phyloP scores from a whole-genome alignment of 2,329 filamentous ascomycete genomes.

The Bipolaris zeicola region DNA sequence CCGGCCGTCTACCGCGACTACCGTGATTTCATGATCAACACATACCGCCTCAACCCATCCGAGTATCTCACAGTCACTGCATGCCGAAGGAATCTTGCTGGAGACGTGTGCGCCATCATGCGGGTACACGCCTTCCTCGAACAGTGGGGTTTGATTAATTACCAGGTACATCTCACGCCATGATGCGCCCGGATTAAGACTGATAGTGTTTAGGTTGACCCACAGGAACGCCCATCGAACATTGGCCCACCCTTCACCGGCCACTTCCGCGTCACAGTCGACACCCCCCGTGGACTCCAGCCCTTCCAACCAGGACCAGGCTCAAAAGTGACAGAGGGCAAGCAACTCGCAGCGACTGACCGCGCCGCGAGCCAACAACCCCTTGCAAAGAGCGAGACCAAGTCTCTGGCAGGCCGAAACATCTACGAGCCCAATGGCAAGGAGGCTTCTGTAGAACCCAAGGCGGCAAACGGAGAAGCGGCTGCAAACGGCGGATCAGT shows the following conservation, averaged over 20 bases:
- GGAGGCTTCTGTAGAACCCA: slow-evolving; percentile 72
- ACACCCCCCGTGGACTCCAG: slow-evolving; percentile 92
- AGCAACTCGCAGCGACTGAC: slow-evolving; percentile 71
- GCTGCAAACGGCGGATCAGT: slow-evolving; percentile 69
- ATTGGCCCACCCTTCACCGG: slow-evolving; percentile 96
- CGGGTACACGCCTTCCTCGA: slow-evolving; percentile 96
- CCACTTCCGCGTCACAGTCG: slow-evolving; percentile 94
- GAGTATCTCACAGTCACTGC: slow-evolving; percentile 98
- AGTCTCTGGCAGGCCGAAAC: slow-evolving; percentile 91
- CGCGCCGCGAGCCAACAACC: slow-evolving; percentile 68
- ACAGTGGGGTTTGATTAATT: slow-evolving; percentile 99
- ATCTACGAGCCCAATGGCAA: slow-evolving; percentile 94
- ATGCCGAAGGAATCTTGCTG: slow-evolving; percentile 90
- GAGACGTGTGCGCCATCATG: slow-evolving; percentile 99
- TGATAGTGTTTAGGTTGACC: slow-evolving; percentile 75
- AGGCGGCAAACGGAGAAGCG: slow-evolving; percentile 64
- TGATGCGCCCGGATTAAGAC: background rate
- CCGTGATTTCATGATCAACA: slow-evolving; percentile 99
- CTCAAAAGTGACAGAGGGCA: slow-evolving; percentile 64
- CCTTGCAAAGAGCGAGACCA: slow-evolving; percentile 77
- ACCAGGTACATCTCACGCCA: slow-evolving; percentile 69
- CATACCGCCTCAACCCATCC: slow-evolving; percentile 91
- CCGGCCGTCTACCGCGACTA: slow-evolving; percentile 98
- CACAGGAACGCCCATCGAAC: slow-evolving; percentile 90
- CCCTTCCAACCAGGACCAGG: slow-evolving; percentile 91